phyloP scores from a whole-genome alignment of 176 grass and related monocot genomes.

The Lolium rigidum region DNA sequence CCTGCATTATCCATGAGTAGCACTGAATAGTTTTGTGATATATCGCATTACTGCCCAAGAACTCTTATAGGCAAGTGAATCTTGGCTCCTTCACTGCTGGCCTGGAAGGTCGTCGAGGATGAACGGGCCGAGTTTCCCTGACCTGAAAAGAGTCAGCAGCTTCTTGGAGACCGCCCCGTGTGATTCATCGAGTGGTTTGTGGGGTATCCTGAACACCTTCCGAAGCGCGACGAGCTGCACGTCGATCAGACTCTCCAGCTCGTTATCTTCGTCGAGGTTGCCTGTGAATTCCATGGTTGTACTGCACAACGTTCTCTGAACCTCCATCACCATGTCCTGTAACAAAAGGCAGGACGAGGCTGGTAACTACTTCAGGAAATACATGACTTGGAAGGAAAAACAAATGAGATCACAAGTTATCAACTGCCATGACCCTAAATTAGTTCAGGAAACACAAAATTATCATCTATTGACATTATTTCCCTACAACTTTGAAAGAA shows the following conservation, averaged over 20 bases:
- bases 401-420: background rate
- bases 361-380: background rate
- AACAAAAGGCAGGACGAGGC: background rate
- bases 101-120: conserved; percentile 82
- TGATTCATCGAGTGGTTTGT: conserved; percentile 70
- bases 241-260: conserved; percentile 80
- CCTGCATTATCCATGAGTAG: background rate
- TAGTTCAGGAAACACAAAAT: background rate
- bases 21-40: background rate
- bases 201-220: conserved; percentile 76
- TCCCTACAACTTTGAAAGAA: background rate
- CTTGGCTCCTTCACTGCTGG: conserved; percentile 18
- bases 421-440: background rate
- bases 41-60: background rate
- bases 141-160: conserved; percentile 79
- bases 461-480: background rate
- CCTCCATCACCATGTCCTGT: conserved; percentile 81
- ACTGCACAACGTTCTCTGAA: conserved; percentile 63
- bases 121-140: conserved; percentile 80
- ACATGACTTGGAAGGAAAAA: background rate
- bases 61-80: background rate
- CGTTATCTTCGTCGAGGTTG: conserved; percentile 69
- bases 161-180: conserved; percentile 73
- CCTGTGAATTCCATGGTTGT: conserved; percentile 70
- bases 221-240: conserved; percentile 67